Evolutionary conservation across 2,329 filamentous ascomycete species (phyloP).

Genomic region (Graphiopsis chlorocephala): DNA sequence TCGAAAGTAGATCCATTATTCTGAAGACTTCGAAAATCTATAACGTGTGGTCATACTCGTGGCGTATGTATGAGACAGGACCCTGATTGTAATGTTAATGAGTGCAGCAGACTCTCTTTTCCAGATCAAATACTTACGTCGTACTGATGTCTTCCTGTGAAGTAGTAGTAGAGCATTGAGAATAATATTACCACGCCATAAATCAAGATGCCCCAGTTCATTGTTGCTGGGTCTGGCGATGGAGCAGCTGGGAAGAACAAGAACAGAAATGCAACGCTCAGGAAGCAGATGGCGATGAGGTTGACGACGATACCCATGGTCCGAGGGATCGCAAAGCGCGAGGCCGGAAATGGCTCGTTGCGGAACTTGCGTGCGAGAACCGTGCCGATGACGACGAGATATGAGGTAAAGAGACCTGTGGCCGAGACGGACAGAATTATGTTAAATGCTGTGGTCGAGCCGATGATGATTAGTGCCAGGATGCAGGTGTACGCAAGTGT

Average conservation of each 20-base stretch:
- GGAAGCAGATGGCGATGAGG: constrained; percentile 21
- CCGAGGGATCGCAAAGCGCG: constrained; percentile 24
- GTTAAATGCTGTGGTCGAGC: constrained; percentile 41
- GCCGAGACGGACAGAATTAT: constrained; percentile 41
- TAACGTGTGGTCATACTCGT: no score
- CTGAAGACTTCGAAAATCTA: no score
- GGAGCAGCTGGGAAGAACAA: constrained; percentile 27
- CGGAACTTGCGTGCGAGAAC: constrained; percentile 23
- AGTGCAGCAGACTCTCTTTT: no score
- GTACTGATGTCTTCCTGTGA: no score
- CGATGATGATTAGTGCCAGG: constrained; percentile 37
- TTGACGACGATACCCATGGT: constrained; percentile 31
- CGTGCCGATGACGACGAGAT: constrained; percentile 25
- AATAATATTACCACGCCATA: no score
- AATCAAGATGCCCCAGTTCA: constrained; percentile 33
- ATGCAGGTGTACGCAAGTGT: constrained; percentile 29
- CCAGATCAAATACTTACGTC: no score
- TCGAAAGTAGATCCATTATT: no score
- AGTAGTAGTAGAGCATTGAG: no score
- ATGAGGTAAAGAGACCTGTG: constrained; percentile 25
- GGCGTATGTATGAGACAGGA: no score
- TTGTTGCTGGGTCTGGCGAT: constrained; percentile 23
- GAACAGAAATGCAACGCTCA: constrained; percentile 23
- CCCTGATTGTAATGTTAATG: no score
- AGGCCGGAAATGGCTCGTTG: constrained; percentile 23